Evolutionary conservation across 169 alveolate genomes (phyloP).

Genomic region (Plasmodium relictum): DNA sequence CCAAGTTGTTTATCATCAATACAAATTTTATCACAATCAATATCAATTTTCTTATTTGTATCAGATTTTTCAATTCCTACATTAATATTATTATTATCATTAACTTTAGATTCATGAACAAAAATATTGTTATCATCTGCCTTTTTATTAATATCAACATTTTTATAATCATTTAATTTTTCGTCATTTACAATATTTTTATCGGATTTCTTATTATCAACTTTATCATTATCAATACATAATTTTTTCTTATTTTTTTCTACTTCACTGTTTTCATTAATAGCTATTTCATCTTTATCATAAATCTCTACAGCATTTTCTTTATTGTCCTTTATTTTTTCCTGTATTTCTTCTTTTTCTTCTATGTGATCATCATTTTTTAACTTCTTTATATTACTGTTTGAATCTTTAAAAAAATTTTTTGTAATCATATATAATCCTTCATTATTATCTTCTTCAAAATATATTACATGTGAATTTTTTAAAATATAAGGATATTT

Average conservation of each 20-base stretch:
- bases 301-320: background rate
- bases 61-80: background rate
- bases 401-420: slow-evolving; percentile 28
- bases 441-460: slow-evolving; percentile 63
- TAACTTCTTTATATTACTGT: background rate
- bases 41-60: background rate
- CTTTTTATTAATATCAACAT: background rate
- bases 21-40: background rate
- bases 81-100: background rate
- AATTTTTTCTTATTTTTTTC: background rate
- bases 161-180: background rate
- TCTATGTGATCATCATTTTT: background rate
- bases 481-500: slow-evolving; percentile 62
- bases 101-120: background rate
- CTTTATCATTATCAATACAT: too few species aligned
- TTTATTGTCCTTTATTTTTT: background rate
- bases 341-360: background rate
- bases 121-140: background rate
- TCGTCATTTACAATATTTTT: too few species aligned
- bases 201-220: too few species aligned
- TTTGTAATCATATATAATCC: slow-evolving; percentile 55
- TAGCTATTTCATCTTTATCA: background rate
- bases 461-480: slow-evolving; percentile 50
- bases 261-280: background rate
- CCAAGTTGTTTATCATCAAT: background rate